Evolutionary conservation across 1,284 basidiomycete genomes (phyloP).

Genomic region (Ceratobasidium sp.): DNA sequence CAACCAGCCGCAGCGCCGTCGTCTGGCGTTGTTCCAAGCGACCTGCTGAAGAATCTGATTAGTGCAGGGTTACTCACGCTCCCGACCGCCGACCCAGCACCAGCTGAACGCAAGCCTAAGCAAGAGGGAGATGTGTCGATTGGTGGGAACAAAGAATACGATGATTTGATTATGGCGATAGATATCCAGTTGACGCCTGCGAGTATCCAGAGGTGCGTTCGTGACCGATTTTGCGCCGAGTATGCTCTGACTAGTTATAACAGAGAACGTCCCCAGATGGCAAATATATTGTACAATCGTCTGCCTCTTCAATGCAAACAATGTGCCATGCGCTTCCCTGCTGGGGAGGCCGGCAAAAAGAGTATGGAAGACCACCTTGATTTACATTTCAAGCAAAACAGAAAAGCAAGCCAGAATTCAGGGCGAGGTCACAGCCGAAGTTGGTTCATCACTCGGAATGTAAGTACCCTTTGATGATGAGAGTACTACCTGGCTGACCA

Average conservation of each 20-base stretch:
- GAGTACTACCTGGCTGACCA: slow-evolving; percentile 45
- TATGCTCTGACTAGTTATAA: background rate
- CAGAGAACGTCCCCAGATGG: slow-evolving; percentile 68
- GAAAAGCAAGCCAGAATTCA: slow-evolving; percentile 81
- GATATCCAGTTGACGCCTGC: slow-evolving; percentile 71
- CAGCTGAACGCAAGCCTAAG: slow-evolving; percentile 55
- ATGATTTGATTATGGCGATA: slow-evolving; percentile 71
- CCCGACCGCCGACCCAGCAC: slow-evolving; percentile 33
- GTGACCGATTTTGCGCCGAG: background rate
- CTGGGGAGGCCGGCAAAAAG: slow-evolving; percentile 73
- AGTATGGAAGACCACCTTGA: slow-evolving; percentile 90
- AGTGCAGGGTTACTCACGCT: slow-evolving; percentile 34
- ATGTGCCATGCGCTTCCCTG: slow-evolving; percentile 87
- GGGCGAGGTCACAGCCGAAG: slow-evolving; percentile 89
- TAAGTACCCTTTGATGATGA: slow-evolving; percentile 56
- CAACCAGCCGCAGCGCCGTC: slow-evolving; percentile 46
- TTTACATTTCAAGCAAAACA: slow-evolving; percentile 96
- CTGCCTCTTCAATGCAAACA: slow-evolving; percentile 90
- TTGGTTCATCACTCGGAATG: slow-evolving; percentile 88
- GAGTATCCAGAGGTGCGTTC: slow-evolving; percentile 74
- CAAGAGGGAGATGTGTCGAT: slow-evolving; percentile 52
- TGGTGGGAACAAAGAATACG: slow-evolving; percentile 68
- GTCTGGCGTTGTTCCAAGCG: slow-evolving; percentile 43
- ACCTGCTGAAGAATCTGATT: slow-evolving; percentile 37
- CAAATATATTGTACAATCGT: slow-evolving; percentile 73